Evolutionary conservation across 2,329 filamentous ascomycete species (phyloP).

Genomic region (Cladosporium sp.): DNA sequence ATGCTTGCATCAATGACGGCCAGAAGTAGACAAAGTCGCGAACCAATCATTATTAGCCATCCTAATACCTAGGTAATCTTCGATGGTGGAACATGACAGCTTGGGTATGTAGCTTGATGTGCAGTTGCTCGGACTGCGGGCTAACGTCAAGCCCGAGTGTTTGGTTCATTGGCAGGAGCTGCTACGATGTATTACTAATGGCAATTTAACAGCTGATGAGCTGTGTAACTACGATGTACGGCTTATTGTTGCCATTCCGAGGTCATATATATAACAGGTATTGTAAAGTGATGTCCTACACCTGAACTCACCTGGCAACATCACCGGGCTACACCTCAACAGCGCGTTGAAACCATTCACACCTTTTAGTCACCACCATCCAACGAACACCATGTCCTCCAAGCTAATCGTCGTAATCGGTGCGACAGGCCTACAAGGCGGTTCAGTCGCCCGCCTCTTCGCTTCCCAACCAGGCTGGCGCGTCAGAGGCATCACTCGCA

Average conservation of each 20-base stretch:
- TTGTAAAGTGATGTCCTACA: not conserved
- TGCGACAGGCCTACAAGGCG: slow-evolving; percentile 29
- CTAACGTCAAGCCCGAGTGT: not conserved
- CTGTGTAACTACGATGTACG: not conserved
- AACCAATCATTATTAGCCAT: not conserved
- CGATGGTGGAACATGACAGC: not conserved
- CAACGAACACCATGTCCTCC: slow-evolving; percentile 11
- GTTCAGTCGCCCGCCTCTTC: slow-evolving; percentile 28
- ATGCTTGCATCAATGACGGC: not conserved
- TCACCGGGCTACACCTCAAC: not conserved
- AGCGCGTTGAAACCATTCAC: not conserved
- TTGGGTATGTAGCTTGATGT: not conserved
- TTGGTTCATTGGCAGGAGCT: not conserved
- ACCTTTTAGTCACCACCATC: not conserved
- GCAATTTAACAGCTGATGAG: not conserved
- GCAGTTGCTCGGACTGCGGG: not conserved
- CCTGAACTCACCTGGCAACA: not conserved
- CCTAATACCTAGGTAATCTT: too few relatives aligned
- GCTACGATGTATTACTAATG: not conserved
- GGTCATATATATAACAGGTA: not conserved
- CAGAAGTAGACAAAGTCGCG: not conserved
- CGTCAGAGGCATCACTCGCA: slow-evolving; percentile 47
- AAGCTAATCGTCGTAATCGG: slow-evolving; percentile 30
- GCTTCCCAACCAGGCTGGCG: slow-evolving; percentile 22
- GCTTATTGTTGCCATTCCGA: not conserved